Base-by-base conservation (phyloP, 345 rosid species). In the Eutrema yunnanense region DNA sequence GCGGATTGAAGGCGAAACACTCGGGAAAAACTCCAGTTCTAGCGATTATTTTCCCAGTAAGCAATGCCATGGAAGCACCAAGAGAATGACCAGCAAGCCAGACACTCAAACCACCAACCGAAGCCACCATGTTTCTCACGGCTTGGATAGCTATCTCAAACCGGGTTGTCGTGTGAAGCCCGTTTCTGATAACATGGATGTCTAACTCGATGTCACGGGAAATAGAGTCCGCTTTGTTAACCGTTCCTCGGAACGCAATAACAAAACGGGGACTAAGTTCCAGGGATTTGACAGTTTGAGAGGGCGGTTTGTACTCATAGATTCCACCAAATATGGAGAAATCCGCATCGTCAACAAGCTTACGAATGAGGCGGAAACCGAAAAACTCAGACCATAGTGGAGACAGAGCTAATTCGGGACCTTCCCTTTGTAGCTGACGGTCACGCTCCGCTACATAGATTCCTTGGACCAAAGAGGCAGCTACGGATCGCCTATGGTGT, bases 1-100 rank as follows among this genome's bases (percentile, higher is more conserved):
- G 98, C 5, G 99, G 83, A 73, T 96, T 96, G 36, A 96, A 96
- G 41, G 90, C 87, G 42, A 85, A 92, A 14, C 94, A 75, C 75
- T 84, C 82, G 0, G 90, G 78, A 27, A 86, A 81, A 54, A 60
- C 47, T 5, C 95, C 88, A 0, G 87, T 73, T 80, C 86, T 81
- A 19, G 90, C 94, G 81, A 86, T 78, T 44, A 85, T 88, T 82
- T 86, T 92, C 59, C 97, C 96, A 0, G 89, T 87, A 32, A 90
- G 82, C 80, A 90, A 62, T 9, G 90, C 95, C 86, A 90, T 80
- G 73, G 96, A 90, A 42, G 98, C 85, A 56, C 99, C 98, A 13
- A 95, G 85, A 68, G 96, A 92, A 75, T 95, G 97, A 62, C 99
- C 99, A 6, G 94, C 91, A 70, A 95, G 65, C 98, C 97, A 95